Percentiles rank a stretch among this genome's conserved stretches.
Evolutionary conservation across 1,284 basidiomycete species (phyloP).

Genomic region (Coriolopsis trogii): DNA sequence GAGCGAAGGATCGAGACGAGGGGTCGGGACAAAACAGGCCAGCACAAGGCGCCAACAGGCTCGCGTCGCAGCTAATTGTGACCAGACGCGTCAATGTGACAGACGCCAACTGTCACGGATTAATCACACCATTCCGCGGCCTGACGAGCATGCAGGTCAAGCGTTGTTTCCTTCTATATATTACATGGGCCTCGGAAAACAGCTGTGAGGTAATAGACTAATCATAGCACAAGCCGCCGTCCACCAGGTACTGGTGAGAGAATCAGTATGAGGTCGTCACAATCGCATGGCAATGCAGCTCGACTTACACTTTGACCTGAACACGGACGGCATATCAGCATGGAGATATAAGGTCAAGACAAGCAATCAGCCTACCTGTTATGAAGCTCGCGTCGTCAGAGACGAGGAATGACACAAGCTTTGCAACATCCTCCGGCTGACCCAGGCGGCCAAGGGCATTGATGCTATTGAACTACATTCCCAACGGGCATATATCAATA

Average conservation of each 20-base stretch:
- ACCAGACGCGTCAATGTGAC: constrained; percentile 20
- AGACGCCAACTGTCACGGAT: constrained; percentile 24
- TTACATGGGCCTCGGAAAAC: too few relatives aligned
- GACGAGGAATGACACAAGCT: constrained; percentile 41
- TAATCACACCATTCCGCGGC: background rate
- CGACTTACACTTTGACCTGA: constrained; percentile 15
- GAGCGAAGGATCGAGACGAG: background rate
- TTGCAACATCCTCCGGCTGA: constrained; percentile 37
- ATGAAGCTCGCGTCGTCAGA: constrained; percentile 37
- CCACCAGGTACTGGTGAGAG: constrained; percentile 13
- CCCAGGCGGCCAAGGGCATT: constrained; percentile 27
- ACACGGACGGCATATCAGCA: background rate
- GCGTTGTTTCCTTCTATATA: too few relatives aligned
- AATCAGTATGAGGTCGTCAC: background rate
- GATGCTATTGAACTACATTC: constrained; percentile 6
- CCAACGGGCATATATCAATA: background rate
- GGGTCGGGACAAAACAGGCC: background rate
- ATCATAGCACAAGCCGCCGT: constrained; percentile 19
- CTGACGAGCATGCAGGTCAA: background rate
- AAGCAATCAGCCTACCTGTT: constrained; percentile 31
- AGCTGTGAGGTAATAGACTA: background rate
- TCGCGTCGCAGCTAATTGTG: constrained; percentile 8
- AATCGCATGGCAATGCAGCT: background rate
- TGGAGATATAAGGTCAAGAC: background rate
- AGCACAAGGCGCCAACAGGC: too few relatives aligned